Evolutionary conservation across 2,329 filamentous ascomycete species (phyloP).

Genomic region (Cytospora chrysosperma): DNA sequence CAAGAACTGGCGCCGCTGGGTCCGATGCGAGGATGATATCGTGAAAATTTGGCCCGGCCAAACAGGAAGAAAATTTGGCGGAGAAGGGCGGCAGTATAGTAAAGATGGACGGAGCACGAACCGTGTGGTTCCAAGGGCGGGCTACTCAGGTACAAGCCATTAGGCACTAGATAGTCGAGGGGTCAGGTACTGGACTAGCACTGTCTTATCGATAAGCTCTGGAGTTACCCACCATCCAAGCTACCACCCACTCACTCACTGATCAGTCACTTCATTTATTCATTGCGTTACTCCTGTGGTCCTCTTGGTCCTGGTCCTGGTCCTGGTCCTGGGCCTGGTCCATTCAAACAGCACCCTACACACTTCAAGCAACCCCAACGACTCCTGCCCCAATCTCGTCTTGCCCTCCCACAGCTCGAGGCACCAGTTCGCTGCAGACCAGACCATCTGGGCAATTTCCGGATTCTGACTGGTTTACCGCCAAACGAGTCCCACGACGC

Average conservation of each 20-base stretch:
- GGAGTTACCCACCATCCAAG: neutral
- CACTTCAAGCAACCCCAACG: neutral
- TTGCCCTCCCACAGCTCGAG: neutral
- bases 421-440: neutral
- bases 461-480: too few relatives aligned
- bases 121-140: neutral
- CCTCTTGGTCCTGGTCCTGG: too few relatives aligned
- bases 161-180: neutral
- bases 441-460: too few relatives aligned
- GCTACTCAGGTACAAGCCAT: neutral
- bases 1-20: neutral
- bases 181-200: neutral
- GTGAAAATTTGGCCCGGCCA: slow-evolving; percentile 15
- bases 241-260: neutral
- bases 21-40: neutral
- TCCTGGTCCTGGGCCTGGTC: too few relatives aligned
- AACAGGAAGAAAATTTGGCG: slow-evolving; percentile 20
- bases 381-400: neutral
- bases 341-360: too few relatives aligned
- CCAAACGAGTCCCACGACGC: too few relatives aligned
- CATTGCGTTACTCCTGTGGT: too few relatives aligned
- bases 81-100: slow-evolving; percentile 15
- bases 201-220: neutral
- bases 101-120: neutral
- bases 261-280: too few relatives aligned